Evolutionary conservation across 75 land plant species (phyloP).

Genomic region (Ceratopteris richardii): DNA sequence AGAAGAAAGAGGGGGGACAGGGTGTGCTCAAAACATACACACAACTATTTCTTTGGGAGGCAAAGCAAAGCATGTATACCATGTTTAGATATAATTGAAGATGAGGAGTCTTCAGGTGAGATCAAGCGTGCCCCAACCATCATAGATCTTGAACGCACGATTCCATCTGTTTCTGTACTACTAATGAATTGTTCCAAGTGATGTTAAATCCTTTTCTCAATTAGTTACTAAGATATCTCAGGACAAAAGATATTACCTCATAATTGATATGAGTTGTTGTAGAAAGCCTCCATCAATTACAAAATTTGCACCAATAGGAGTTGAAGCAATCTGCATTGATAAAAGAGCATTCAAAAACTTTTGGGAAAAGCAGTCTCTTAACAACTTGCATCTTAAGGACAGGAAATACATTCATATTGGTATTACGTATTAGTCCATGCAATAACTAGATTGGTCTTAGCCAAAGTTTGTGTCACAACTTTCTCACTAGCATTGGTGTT

Average conservation of each 20-base stretch:
- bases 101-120: background rate
- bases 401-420: too few relatives aligned
- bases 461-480: too few relatives aligned
- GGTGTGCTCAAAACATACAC: too few relatives aligned
- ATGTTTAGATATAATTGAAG: background rate
- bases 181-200: background rate
- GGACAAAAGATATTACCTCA: background rate
- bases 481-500: too few relatives aligned
- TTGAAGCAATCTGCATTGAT: background rate
- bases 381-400: too few relatives aligned
- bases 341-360: too few relatives aligned
- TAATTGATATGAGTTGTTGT: background rate
- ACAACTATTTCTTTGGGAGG: too few relatives aligned
- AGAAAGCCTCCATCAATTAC: background rate
- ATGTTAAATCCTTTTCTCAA: background rate
- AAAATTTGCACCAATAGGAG: background rate
- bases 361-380: too few relatives aligned
- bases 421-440: too few relatives aligned
- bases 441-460: too few relatives aligned
- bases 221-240: background rate
- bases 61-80: too few relatives aligned
- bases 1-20: too few relatives aligned
- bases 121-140: slow-evolving; percentile 3
- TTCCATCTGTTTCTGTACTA: background rate
- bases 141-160: background rate